A percentile compares a stretch with the other conserved stretches of the same genome.
Evolutionary conservation across 305 asterid genomes (phyloP).

Genomic region (Fraxinus greggii): DNA sequence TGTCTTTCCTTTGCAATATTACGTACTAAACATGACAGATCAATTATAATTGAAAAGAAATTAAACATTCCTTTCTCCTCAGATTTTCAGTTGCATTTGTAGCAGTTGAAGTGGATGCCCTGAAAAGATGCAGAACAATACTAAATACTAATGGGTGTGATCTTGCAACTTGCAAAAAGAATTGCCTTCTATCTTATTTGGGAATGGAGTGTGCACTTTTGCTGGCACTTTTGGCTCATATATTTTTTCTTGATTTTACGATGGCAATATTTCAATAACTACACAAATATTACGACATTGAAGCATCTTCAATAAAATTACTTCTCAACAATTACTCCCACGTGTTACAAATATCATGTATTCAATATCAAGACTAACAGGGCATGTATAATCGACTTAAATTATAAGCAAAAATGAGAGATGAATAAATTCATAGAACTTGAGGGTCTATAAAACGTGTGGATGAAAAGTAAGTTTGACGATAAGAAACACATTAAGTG

Average conservation of each 20-base stretch:
- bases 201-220: slow-evolving; percentile 18
- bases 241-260: slow-evolving; percentile 17
- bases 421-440: not conserved
- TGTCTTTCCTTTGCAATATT: not conserved
- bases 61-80: not conserved
- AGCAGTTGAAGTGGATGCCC: slow-evolving; percentile 7
- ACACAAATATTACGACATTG: not conserved
- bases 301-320: not conserved
- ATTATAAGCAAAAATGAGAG: not conserved
- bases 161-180: not conserved
- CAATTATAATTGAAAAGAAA: not conserved
- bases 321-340: not conserved
- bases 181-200: slow-evolving; percentile 4
- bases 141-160: not conserved
- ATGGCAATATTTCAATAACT: not conserved
- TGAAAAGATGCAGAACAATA: not conserved
- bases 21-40: not conserved
- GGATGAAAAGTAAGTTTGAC: not conserved
- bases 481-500: too few species aligned
- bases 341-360: not conserved
- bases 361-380: not conserved
- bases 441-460: not conserved
- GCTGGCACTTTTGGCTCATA: not conserved
- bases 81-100: not conserved
- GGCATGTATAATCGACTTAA: not conserved